phyloP scores from a whole-genome alignment of 78 protist genomes.

The Capsaspora owczarzaki region DNA sequence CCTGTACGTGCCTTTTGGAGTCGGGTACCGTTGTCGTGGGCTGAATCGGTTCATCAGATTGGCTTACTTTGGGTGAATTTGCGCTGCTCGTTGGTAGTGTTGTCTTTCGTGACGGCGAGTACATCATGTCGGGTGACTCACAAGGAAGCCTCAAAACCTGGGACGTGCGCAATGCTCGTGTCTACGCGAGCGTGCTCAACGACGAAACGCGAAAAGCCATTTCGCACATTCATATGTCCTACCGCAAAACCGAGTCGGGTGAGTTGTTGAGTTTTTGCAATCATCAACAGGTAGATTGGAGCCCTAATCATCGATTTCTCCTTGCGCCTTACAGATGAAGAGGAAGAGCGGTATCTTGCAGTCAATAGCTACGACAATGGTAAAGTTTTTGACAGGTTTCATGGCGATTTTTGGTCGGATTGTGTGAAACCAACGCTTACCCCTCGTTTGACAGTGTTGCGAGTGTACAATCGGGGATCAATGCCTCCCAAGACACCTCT shows the following conservation, averaged over 20 bases:
- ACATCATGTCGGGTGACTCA: conserved; percentile 49
- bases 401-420: too few species aligned
- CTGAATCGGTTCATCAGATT: background rate
- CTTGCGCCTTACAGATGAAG: too few species aligned
- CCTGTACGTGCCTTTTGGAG: conserved; percentile 19
- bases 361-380: conserved; percentile 55
- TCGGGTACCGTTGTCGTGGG: background rate
- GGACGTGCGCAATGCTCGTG: conserved; percentile 33
- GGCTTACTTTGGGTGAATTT: too few species aligned
- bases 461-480: conserved; percentile 45
- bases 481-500: conserved; percentile 17
- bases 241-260: background rate
- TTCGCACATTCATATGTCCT: conserved; percentile 6
- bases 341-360: conserved; percentile 54
- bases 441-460: conserved; percentile 2
- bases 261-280: background rate
- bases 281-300: too few species aligned
- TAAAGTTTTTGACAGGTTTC: too few species aligned
- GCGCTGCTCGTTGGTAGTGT: too few species aligned
- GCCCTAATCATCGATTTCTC: too few species aligned
- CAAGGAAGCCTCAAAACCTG: conserved; percentile 39
- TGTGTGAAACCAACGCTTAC: too few species aligned
- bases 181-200: background rate
- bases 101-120: conserved; percentile 39
- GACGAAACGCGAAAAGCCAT: conserved; percentile 8